phyloP scores from a whole-genome alignment of 257 asterid species.

The Solanum sitiens region DNA sequence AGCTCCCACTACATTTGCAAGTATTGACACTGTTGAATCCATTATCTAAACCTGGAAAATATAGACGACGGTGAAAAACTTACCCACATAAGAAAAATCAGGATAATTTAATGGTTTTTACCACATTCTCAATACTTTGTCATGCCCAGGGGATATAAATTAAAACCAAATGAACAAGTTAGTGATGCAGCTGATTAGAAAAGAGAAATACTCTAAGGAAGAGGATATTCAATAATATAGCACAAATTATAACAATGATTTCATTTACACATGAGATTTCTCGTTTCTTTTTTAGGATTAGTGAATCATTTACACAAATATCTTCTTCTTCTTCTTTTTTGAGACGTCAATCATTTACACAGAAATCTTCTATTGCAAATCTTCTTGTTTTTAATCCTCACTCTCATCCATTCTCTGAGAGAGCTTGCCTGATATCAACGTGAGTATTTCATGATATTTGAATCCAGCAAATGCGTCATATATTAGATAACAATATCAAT shows the following conservation, averaged over 20 bases:
- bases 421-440: neutral
- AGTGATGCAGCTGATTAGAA: neutral
- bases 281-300: neutral
- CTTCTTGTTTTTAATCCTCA: neutral
- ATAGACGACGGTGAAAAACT: neutral
- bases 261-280: neutral
- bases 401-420: neutral
- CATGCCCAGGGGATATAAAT: neutral
- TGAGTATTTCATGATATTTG: neutral
- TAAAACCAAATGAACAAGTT: neutral
- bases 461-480: neutral
- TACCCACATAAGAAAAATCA: neutral
- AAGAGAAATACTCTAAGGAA: neutral
- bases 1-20: slow-evolving; percentile 38
- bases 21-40: slow-evolving; percentile 28
- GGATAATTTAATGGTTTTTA: neutral
- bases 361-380: neutral
- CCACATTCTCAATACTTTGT: neutral
- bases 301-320: neutral
- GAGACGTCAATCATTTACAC: neutral
- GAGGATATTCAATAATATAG: neutral
- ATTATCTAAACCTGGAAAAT: slow-evolving; percentile 7
- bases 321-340: neutral
- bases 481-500: neutral
- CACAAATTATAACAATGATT: neutral